A percentile compares a stretch with the other conserved stretches of the same genome.
These are phyloP conservation scores for Grosmannia huntii DNA, from an alignment of 2,329 filamentous ascomycete genomes.

Conservation along the genomic window DNA sequence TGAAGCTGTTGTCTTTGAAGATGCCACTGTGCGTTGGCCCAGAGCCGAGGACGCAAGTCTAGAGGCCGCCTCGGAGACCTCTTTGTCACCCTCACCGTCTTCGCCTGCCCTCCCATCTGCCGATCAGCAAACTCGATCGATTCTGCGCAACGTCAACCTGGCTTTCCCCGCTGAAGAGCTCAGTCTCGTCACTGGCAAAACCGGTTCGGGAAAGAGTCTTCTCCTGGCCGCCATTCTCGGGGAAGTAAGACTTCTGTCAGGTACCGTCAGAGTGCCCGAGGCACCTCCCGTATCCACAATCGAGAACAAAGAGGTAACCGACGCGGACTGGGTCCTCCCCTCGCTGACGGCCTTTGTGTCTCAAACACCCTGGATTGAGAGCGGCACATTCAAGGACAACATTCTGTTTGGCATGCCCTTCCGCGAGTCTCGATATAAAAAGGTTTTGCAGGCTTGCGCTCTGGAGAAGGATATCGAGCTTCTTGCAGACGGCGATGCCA, in stretches of 20 bases:
- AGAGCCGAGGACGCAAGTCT: constrained; percentile 17
- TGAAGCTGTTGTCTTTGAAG: constrained; percentile 16
- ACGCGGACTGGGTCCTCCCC: constrained; percentile 22
- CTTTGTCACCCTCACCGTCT: not conserved
- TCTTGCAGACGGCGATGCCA: constrained; percentile 28
- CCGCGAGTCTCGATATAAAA: constrained; percentile 27
- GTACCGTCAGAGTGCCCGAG: constrained; percentile 17
- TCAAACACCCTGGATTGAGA: constrained; percentile 35
- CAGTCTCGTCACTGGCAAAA: constrained; percentile 25
- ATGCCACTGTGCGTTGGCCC: constrained; percentile 22
- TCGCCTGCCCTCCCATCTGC: not conserved
- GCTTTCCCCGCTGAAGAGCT: constrained; percentile 21
- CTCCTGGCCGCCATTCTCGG: constrained; percentile 26
- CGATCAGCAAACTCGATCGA: constrained; percentile 16
- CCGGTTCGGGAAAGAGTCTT: constrained; percentile 26
- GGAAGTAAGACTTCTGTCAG: constrained; percentile 24
- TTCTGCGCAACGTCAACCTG: constrained; percentile 20
- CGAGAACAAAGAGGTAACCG: constrained; percentile 13
- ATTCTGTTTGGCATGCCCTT: constrained; percentile 30
- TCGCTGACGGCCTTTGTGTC: constrained; percentile 30
- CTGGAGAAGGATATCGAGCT: constrained; percentile 29
- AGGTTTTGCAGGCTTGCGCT: constrained; percentile 32
- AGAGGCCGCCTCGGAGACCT: not conserved
- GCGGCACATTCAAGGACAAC: constrained; percentile 30
- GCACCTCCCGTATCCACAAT: constrained; percentile 14